Evolutionary conservation across 192 early-diverging fungal species (phyloP), one percentile per base, ranked within the genome.

Genomic region (Umbelopsis vinacea): DNA sequence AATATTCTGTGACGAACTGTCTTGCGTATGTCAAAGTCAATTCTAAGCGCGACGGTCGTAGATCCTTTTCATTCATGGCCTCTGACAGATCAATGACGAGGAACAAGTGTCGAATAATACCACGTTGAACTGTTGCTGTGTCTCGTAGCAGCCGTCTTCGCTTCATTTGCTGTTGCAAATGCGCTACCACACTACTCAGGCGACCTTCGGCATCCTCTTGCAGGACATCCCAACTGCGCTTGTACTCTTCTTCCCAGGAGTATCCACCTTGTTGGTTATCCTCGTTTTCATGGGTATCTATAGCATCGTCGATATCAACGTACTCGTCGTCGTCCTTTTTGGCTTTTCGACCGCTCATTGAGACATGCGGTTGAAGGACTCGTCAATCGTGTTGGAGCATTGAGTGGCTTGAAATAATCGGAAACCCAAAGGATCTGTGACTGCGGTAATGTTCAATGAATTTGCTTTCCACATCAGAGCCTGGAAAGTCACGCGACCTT

Each of bases 201-300:
- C 91, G 90, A 48, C 96, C 96, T 66, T 89, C 86, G 35, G 92
- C 92, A 77, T 94, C 93, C 68, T 96, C 95, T 72, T 94, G 92
- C 37, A 96, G 86, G 12, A 91, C 90, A 76, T 99, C 97, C 97
- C 97, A 99, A 71, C 89, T 92, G 19, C 96, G 89, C 79, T 97
- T 96, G 87, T 97, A 99, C 72, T 96, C 95, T 75, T 92, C 93
- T 79, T 97, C 95, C 97, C 97, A 99, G 45, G 92, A 79, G 73
- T 97, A 96, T 11, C 93, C 94, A 55, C 66, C 84, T 76, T 83
- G 84, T 60, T 78, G 81, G 3, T 68, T 37, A 48, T 75, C 75
- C 15, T 79, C 81, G 23, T 79, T 77, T 17, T 75, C 68, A 45
- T 81, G 79, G 46, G 50, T 75, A 52, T 84, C 82, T 2, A 78